These are phyloP conservation scores for Hawksworthiomyces lignivorus DNA, from an alignment of 2,329 filamentous ascomycete genomes.

Conservation along the genomic window DNA sequence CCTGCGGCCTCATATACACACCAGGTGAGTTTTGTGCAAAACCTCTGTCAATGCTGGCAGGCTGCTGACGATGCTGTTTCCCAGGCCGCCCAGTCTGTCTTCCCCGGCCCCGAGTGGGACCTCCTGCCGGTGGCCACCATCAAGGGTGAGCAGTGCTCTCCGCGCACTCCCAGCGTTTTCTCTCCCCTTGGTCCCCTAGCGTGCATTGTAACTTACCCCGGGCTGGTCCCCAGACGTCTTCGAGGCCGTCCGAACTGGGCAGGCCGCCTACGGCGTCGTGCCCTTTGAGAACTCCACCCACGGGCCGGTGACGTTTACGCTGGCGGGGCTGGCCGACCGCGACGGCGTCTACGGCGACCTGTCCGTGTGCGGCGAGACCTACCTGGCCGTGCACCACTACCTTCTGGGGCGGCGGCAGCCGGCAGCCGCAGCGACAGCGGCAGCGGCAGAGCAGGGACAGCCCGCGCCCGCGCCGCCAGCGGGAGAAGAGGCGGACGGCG, in stretches of 20 bases:
- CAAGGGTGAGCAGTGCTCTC: slow-evolving; percentile 24
- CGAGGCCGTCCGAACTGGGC: slow-evolving; percentile 60
- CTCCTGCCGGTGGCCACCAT: slow-evolving; percentile 46
- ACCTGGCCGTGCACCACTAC: slow-evolving; percentile 82
- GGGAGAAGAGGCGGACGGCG: slow-evolving; percentile 6
- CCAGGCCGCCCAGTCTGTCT: slow-evolving; percentile 30
- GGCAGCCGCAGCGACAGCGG: neutral
- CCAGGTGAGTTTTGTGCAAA: too few species aligned
- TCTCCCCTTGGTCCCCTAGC: too few species aligned
- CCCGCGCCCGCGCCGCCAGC: neutral
- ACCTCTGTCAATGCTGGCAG: neutral
- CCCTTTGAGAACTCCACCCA: slow-evolving; percentile 97
- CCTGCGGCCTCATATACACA: slow-evolving; percentile 21
- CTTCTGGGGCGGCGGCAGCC: slow-evolving; percentile 51
- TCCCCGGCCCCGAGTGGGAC: slow-evolving; percentile 39
- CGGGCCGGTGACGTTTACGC: slow-evolving; percentile 80
- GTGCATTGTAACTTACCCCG: too few species aligned
- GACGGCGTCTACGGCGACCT: slow-evolving; percentile 57
- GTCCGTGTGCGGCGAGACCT: slow-evolving; percentile 73
- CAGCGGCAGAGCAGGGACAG: neutral
- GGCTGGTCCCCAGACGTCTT: slow-evolving; percentile 88
- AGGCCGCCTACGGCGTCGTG: slow-evolving; percentile 67
- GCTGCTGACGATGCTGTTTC: neutral
- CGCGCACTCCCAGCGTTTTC: too few species aligned
- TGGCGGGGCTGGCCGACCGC: slow-evolving; percentile 80